Percentiles rank a stretch among this genome's conserved stretches.
These are phyloP conservation scores for Zygoascus hellenicus DNA, from an alignment of 1,139 yeast species.

Conservation along the genomic window DNA sequence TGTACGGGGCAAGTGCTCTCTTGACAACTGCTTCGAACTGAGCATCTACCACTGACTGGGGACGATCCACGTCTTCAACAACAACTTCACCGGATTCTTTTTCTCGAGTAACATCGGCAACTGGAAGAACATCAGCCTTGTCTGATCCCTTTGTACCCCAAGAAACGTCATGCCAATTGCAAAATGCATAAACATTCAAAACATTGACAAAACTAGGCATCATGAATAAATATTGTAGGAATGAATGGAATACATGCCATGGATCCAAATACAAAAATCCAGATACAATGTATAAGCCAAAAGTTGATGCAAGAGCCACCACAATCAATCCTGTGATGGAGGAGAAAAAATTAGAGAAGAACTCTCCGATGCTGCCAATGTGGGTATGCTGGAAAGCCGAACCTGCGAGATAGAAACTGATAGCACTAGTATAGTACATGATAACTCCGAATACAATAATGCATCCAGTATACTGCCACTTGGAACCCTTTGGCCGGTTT, in stretches of 20 bases:
- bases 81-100: slow-evolving; percentile 69
- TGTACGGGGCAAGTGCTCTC: slow-evolving; percentile 41
- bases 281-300: slow-evolving; percentile 77
- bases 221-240: slow-evolving; percentile 76
- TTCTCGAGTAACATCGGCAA: slow-evolving; percentile 45
- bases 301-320: slow-evolving; percentile 83
- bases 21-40: slow-evolving; percentile 40
- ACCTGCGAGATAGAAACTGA: slow-evolving; percentile 37
- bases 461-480: slow-evolving; percentile 31
- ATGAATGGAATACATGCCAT: slow-evolving; percentile 89
- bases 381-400: slow-evolving; percentile 29
- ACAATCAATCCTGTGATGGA: slow-evolving; percentile 47
- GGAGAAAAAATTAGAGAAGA: slow-evolving; percentile 31
- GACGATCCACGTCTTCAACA: slow-evolving; percentile 64
- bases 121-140: slow-evolving; percentile 55
- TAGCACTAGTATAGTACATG: slow-evolving; percentile 35
- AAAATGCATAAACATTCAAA: slow-evolving; percentile 70
- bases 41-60: slow-evolving; percentile 59
- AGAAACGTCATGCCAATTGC: slow-evolving; percentile 92
- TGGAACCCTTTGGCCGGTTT: slow-evolving; percentile 39
- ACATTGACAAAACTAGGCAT: slow-evolving; percentile 89
- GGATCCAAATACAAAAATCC: slow-evolving; percentile 75
- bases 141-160: slow-evolving; percentile 98
- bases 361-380: slow-evolving; percentile 24
- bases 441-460: slow-evolving; percentile 37